Conservation (phyloP, 2,329 filamentous ascomycete species). For the Claviceps sorghi region DNA sequence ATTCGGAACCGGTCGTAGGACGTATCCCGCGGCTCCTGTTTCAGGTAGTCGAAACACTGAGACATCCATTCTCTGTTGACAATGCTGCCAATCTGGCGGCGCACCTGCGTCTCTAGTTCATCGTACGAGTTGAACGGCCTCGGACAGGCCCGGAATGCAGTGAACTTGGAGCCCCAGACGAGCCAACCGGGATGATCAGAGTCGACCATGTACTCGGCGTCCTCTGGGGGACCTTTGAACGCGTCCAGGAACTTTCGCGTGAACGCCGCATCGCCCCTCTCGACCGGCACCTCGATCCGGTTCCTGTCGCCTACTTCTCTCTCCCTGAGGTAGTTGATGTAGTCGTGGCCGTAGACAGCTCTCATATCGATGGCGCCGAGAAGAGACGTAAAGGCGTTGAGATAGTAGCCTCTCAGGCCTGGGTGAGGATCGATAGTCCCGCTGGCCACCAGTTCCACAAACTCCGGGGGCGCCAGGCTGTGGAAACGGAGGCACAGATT, state of each 20-base stretch:
- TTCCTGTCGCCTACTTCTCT: conserved; percentile 59
- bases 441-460: conserved; percentile 67
- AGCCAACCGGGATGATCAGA: conserved; percentile 90
- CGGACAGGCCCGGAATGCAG: conserved; percentile 61
- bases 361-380: conserved; percentile 82
- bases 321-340: conserved; percentile 72
- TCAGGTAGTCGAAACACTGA: conserved; percentile 81
- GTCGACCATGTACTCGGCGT: conserved; percentile 77
- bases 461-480: conserved; percentile 62
- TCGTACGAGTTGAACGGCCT: conserved; percentile 59
- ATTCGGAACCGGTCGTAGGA: conserved; percentile 78
- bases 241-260: conserved; percentile 63
- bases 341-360: conserved; percentile 72
- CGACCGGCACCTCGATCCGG: conserved; percentile 58
- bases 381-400: conserved; percentile 57
- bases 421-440: conserved; percentile 88
- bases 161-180: conserved; percentile 82
- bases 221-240: conserved; percentile 55
- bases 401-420: conserved; percentile 65
- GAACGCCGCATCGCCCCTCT: conserved; percentile 61
- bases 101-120: conserved; percentile 57
- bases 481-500: conserved; percentile 89
- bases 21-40: conserved; percentile 82
- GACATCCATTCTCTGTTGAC: conserved; percentile 76
- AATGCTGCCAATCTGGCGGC: conserved; percentile 64